Conservation (phyloP, 169 alveolate genomes). For the Cryptosporidium felis region DNA sequence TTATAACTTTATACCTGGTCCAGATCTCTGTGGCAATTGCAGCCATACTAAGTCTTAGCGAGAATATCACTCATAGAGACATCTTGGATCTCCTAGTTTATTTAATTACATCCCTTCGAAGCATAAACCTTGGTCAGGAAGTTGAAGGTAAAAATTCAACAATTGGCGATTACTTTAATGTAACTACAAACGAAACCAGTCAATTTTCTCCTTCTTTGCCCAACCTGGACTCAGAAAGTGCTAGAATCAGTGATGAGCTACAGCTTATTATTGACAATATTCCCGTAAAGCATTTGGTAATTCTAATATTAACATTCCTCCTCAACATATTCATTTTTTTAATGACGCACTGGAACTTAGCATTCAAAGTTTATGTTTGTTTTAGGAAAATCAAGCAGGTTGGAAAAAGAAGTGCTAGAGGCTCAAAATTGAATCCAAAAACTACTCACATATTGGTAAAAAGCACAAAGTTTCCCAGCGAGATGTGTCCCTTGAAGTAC, state of each 20-base stretch:
- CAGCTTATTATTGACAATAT: conserved; percentile 21
- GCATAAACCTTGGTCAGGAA: background rate
- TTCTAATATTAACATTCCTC: background rate
- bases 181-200: background rate
- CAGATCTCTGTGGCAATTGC: background rate
- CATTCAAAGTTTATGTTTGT: conserved; percentile 12
- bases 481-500: conserved; percentile 28
- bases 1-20: background rate
- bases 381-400: background rate
- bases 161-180: background rate
- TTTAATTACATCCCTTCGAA: background rate
- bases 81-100: background rate
- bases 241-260: conserved; percentile 8
- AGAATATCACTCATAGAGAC: background rate
- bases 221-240: background rate
- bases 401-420: background rate
- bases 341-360: conserved; percentile 56
- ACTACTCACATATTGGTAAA: conserved; percentile 26
- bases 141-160: background rate
- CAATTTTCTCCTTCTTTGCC: background rate
- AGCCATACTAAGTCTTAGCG: conserved; percentile 3
- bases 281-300: background rate
- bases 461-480: background rate
- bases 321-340: background rate
- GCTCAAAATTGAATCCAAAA: background rate